These are phyloP conservation scores for Boletus mariae DNA, from an alignment of 1,284 basidiomycete species.

Conservation along the genomic window DNA sequence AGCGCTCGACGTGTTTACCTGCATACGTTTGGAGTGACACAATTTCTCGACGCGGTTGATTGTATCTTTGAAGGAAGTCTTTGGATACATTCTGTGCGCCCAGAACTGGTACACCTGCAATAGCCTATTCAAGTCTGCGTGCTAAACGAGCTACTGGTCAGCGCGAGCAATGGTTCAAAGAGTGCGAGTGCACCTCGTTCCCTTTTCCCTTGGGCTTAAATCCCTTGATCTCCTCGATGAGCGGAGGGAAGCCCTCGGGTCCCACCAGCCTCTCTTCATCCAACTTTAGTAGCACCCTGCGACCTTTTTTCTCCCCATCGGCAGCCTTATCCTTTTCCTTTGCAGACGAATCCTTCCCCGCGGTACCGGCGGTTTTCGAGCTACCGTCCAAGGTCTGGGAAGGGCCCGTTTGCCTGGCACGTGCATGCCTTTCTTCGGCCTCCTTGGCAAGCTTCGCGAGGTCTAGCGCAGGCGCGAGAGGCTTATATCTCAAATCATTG, in stretches of 20 bases:
- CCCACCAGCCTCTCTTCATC: slow-evolving; percentile 74
- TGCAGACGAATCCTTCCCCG: slow-evolving; percentile 12
- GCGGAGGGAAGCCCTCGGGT: slow-evolving; percentile 69
- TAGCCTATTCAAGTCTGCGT: slow-evolving; percentile 72
- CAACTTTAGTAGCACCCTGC: slow-evolving; percentile 55
- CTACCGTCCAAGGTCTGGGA: slow-evolving; percentile 47
- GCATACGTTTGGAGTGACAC: slow-evolving; percentile 79
- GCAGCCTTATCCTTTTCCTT: slow-evolving; percentile 29
- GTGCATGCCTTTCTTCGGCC: slow-evolving; percentile 46
- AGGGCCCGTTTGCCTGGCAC: slow-evolving; percentile 25
- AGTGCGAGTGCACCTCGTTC: slow-evolving; percentile 62
- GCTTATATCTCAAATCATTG: slow-evolving; percentile 36
- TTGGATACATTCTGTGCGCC: slow-evolving; percentile 88
- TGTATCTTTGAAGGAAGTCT: slow-evolving; percentile 81
- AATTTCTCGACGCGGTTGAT: slow-evolving; percentile 79
- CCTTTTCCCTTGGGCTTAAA: slow-evolving; percentile 85
- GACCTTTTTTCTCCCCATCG: slow-evolving; percentile 42
- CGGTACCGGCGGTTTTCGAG: slow-evolving; percentile 38
- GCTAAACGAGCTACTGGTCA: slow-evolving; percentile 40
- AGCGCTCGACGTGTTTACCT: slow-evolving; percentile 44
- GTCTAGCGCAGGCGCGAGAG: slow-evolving; percentile 47
- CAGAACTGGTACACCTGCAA: slow-evolving; percentile 86
- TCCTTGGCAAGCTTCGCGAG: slow-evolving; percentile 49
- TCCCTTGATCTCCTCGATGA: slow-evolving; percentile 69
- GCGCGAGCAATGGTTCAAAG: not conserved